Evolutionary conservation across 2,329 filamentous ascomycete genomes (phyloP), one percentile per base, ranked within the genome.

Genomic region (Colletotrichum viniferum): DNA sequence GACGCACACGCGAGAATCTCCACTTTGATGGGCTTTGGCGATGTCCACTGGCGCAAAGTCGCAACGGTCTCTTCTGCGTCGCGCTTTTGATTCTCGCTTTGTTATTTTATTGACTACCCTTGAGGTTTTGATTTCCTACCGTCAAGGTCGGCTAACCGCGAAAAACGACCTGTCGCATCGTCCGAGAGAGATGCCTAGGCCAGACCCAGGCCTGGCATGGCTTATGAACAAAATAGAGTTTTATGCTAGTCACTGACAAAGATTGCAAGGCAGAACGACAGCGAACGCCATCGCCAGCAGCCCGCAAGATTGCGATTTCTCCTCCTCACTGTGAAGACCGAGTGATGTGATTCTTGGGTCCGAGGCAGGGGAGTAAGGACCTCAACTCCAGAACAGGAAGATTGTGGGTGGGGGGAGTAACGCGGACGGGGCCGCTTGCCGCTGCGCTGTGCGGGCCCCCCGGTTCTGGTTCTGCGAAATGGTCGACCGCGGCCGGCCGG

Each of bases 391-490:
- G 52, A 56, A 56, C n/a, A 56, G 52, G 52, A 56, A 26, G 21
- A 56, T 56, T 56, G 52, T 26, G 52, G n/a, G 56, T 32, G 61
- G 12, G 6, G 38, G n/a, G 7, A n/a, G 38, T 43, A 43, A 2
- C 34, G 71, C 72, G 72, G 67, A 66, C 67, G 71, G 71, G 18
- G 67, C 61, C 61, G 72, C 52, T 71, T 64, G 38, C 72, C 72
- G 72, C 48, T 34, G 60, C 58, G 30, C 58, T 24, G 38, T 16
- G 38, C 18, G 38, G 38, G 38, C 38, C 32, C 58, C 60, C 60
- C 36, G 71, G 28, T 5, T 6, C n/a, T n/a, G 28, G n/a, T 26
- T 56, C 38, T 43, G 16, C 32, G 38, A 10, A 43, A 43, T 64
- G 34, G 30, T 4, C 2, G 14, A 43, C 36, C 28, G 30, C 48